Evolutionary conservation across 78 protist species (phyloP).

Genomic region (Acrasis kona): DNA sequence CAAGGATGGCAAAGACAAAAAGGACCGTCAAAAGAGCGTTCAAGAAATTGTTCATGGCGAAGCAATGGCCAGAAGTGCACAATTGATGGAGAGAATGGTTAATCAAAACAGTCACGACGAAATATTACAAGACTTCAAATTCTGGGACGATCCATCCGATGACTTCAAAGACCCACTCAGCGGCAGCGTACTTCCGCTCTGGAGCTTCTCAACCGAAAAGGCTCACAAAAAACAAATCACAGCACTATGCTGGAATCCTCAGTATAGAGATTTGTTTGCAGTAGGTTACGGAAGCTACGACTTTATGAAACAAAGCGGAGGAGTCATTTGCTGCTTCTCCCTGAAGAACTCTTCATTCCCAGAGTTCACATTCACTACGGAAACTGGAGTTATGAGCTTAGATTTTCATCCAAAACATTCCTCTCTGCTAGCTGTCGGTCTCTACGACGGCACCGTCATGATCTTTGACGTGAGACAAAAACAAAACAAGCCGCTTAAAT

Average conservation of each 20-base stretch:
- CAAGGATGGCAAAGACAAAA: background rate
- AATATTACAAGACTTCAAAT: slow-evolving; percentile 45
- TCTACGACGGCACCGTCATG: slow-evolving; percentile 60
- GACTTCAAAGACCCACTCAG: slow-evolving; percentile 16
- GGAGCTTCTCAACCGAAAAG: slow-evolving; percentile 25
- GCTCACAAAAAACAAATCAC: slow-evolving; percentile 40
- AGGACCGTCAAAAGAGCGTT: background rate
- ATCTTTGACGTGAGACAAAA: slow-evolving; percentile 35
- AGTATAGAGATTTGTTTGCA: slow-evolving; percentile 66
- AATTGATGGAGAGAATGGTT: slow-evolving; percentile 67
- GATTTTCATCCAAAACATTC: slow-evolving; percentile 49
- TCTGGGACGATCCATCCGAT: slow-evolving; percentile 62
- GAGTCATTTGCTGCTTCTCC: slow-evolving; percentile 54
- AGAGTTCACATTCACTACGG: slow-evolving; percentile 31
- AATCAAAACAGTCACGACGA: slow-evolving; percentile 62
- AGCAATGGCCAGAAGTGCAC: background rate
- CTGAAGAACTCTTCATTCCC: slow-evolving; percentile 70
- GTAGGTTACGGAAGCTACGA: slow-evolving; percentile 78
- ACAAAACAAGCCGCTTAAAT: slow-evolving; percentile 26
- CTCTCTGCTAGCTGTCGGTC: slow-evolving; percentile 47
- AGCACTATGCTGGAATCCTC: slow-evolving; percentile 56
- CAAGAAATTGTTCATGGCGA: slow-evolving; percentile 1
- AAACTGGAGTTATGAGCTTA: slow-evolving; percentile 69
- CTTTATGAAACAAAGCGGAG: slow-evolving; percentile 49
- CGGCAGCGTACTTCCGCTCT: slow-evolving; percentile 73